phyloP scores from a whole-genome alignment of 108 stramenopile genomes.

The Mediolabrus comicus region DNA sequence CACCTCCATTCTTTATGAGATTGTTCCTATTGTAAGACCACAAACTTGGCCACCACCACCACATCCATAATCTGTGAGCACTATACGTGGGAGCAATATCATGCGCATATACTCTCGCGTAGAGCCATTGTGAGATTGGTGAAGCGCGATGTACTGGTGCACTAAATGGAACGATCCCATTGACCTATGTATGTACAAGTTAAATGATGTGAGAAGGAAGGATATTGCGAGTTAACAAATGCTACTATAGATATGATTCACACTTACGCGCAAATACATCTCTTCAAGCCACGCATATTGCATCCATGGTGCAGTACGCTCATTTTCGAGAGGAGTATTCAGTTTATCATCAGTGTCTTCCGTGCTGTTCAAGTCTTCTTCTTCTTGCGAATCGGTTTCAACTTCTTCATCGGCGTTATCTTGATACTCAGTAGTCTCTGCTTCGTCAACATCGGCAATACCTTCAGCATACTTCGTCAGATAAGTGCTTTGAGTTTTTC shows the following conservation, averaged over 20 bases:
- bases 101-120: slow-evolving; percentile 53
- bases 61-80: slow-evolving; percentile 37
- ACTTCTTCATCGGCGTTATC: not conserved
- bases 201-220: not conserved
- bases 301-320: slow-evolving; percentile 81
- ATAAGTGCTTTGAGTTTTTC: slow-evolving; percentile 55
- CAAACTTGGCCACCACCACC: slow-evolving; percentile 53
- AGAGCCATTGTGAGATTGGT: slow-evolving; percentile 47
- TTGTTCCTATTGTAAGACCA: slow-evolving; percentile 35
- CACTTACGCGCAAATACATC: slow-evolving; percentile 61
- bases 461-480: slow-evolving; percentile 52
- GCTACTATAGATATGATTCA: no score
- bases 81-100: slow-evolving; percentile 46
- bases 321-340: slow-evolving; percentile 35
- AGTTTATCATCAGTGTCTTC: slow-evolving; percentile 26
- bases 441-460: slow-evolving; percentile 42
- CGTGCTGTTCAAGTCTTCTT: not conserved
- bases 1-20: slow-evolving; percentile 10
- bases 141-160: slow-evolving; percentile 56
- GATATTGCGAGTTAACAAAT: not conserved
- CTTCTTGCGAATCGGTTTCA: not conserved
- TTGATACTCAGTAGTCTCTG: slow-evolving; percentile 3
- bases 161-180: slow-evolving; percentile 63
- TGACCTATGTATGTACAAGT: slow-evolving; percentile 26
- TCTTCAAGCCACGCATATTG: slow-evolving; percentile 91